Conservation (phyloP, 1,284 basidiomycete species). For the Austropuccinia psidii region DNA sequence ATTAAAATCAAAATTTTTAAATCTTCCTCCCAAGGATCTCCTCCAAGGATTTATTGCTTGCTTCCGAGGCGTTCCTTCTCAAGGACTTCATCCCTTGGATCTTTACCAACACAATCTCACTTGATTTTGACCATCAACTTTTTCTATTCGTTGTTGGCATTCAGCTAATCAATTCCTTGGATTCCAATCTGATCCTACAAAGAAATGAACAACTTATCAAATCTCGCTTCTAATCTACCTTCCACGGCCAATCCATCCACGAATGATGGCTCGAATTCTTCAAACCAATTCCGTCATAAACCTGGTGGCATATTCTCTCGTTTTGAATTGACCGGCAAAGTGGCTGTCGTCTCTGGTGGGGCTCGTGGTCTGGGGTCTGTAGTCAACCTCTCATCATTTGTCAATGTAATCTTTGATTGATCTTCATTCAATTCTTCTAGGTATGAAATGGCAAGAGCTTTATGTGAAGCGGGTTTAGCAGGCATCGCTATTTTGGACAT, state of each 20-base stretch:
- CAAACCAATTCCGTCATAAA: not conserved
- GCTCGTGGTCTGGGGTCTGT: constrained; percentile 35
- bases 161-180: not conserved
- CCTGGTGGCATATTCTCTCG: constrained; percentile 32
- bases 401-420: not conserved
- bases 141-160: too few relatives aligned
- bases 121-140: too few relatives aligned
- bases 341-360: constrained; percentile 35
- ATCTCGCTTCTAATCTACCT: not conserved
- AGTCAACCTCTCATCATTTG: not conserved
- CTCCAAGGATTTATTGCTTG: too few relatives aligned
- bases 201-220: not conserved
- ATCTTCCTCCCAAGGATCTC: too few relatives aligned
- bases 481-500: constrained; percentile 38
- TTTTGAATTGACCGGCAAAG: constrained; percentile 35
- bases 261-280: not conserved
- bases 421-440: not conserved
- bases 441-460: constrained; percentile 34
- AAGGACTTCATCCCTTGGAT: too few relatives aligned
- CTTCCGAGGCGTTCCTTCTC: too few relatives aligned
- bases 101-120: too few relatives aligned
- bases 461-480: constrained; percentile 37
- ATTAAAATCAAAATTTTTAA: too few relatives aligned
- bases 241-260: not conserved
- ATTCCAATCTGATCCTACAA: not conserved